phyloP scores from a whole-genome alignment of 1,139 yeast genomes.

The Kluyveromyces marxianus region DNA sequence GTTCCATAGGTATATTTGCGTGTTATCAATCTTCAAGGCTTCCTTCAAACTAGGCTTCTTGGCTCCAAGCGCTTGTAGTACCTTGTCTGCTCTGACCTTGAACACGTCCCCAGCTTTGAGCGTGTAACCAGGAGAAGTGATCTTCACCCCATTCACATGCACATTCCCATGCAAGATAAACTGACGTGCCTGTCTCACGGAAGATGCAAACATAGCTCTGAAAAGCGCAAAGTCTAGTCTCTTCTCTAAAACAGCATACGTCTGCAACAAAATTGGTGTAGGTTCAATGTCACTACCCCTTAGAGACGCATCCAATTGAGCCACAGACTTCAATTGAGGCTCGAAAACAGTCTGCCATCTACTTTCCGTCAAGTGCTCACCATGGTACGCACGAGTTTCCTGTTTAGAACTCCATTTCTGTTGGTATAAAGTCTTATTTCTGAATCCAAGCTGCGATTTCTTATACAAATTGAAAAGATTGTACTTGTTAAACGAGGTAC shows the following conservation, averaged over 20 bases:
- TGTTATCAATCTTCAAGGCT: slow-evolving; percentile 60
- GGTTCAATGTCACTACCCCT: slow-evolving; percentile 46
- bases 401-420: slow-evolving; percentile 90
- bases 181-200: slow-evolving; percentile 89
- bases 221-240: slow-evolving; percentile 85
- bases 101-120: slow-evolving; percentile 82
- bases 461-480: slow-evolving; percentile 82
- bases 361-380: slow-evolving; percentile 82
- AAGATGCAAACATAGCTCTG: slow-evolving; percentile 89
- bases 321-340: slow-evolving; percentile 74
- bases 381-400: slow-evolving; percentile 92
- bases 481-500: slow-evolving; percentile 89
- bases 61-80: slow-evolving; percentile 77
- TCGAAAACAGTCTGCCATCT: slow-evolving; percentile 70
- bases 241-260: slow-evolving; percentile 81
- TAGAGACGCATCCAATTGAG: slow-evolving; percentile 71
- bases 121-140: slow-evolving; percentile 74
- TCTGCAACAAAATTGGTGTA: slow-evolving; percentile 85
- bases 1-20: slow-evolving; percentile 72
- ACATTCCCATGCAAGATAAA: slow-evolving; percentile 80
- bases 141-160: slow-evolving; percentile 69
- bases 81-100: slow-evolving; percentile 79
- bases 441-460: slow-evolving; percentile 47
- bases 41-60: slow-evolving; percentile 67
- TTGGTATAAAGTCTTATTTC: slow-evolving; percentile 64